Evolutionary conservation across 164 flowering plant genomes (phyloP).

Genomic region (Sextonia rubra): DNA sequence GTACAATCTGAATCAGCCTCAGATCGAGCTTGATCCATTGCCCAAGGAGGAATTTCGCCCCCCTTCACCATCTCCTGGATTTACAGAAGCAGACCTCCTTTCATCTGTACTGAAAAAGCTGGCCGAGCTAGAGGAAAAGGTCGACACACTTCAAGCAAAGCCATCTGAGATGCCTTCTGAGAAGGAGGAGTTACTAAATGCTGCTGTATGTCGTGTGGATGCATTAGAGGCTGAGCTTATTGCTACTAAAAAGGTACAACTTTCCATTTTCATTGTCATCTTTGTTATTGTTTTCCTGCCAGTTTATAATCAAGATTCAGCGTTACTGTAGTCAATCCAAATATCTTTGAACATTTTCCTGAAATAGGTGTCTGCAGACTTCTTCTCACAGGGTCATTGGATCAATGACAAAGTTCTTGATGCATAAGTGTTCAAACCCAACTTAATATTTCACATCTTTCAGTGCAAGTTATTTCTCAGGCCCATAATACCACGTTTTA

Average conservation of each 20-base stretch:
- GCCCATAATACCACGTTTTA: too few species aligned
- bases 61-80: slow-evolving; percentile 52
- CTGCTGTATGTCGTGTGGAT: slow-evolving; percentile 98
- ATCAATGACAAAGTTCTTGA: too few species aligned
- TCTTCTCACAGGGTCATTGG: too few species aligned
- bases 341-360: too few species aligned
- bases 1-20: slow-evolving; percentile 19
- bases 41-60: slow-evolving; percentile 50
- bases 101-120: slow-evolving; percentile 62
- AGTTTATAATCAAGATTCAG: too few species aligned
- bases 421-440: too few species aligned
- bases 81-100: slow-evolving; percentile 44
- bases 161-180: slow-evolving; percentile 86
- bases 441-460: too few species aligned
- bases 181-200: slow-evolving; percentile 89
- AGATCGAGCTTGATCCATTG: slow-evolving; percentile 21
- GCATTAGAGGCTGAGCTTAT: slow-evolving; percentile 94
- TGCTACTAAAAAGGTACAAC: slow-evolving; percentile 74
- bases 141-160: slow-evolving; percentile 60
- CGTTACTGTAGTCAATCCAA: too few species aligned
- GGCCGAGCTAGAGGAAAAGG: slow-evolving; percentile 81
- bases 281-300: neutral
- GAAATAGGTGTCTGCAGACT: too few species aligned
- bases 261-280: neutral
- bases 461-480: too few species aligned